Evolutionary conservation across 345 rosid species (phyloP).

Genomic region (Eucalyptus leucophloia): DNA sequence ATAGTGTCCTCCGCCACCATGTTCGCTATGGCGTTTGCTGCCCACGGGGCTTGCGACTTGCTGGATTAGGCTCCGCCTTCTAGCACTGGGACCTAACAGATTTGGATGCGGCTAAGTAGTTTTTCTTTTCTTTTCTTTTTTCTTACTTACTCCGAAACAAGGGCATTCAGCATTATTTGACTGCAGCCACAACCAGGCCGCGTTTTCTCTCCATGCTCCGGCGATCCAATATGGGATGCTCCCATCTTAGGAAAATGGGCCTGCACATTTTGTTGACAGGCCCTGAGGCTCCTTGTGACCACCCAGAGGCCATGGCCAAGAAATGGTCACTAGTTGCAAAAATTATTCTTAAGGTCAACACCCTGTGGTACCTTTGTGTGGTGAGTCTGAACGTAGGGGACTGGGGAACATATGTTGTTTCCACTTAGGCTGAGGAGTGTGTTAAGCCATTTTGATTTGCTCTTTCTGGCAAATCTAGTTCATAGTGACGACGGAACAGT

Average conservation of each 20-base stretch:
- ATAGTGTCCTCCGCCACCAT: constrained; percentile 19
- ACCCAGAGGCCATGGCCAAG: neutral
- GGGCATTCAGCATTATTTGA: neutral
- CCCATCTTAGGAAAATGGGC: neutral
- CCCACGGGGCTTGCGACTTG: neutral
- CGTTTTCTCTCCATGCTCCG: neutral
- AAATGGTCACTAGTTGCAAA: neutral
- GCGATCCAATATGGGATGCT: neutral
- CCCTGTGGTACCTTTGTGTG: neutral
- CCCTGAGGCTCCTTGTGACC: neutral
- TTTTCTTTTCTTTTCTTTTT: neutral
- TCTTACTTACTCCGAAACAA: no score
- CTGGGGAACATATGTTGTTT: neutral
- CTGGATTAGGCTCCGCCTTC: neutral
- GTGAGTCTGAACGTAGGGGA: neutral
- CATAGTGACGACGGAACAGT: rapidly evolving
- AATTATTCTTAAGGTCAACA: neutral
- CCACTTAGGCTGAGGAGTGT: neutral
- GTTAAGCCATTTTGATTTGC: neutral
- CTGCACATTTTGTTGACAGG: neutral
- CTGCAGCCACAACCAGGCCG: neutral
- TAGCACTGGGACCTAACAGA: neutral
- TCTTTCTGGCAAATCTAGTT: rapidly evolving
- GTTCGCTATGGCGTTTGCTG: neutral
- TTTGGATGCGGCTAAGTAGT: neutral